Base-by-base conservation (phyloP, 352 stramenopile genomes). In the Albugo candida region DNA sequence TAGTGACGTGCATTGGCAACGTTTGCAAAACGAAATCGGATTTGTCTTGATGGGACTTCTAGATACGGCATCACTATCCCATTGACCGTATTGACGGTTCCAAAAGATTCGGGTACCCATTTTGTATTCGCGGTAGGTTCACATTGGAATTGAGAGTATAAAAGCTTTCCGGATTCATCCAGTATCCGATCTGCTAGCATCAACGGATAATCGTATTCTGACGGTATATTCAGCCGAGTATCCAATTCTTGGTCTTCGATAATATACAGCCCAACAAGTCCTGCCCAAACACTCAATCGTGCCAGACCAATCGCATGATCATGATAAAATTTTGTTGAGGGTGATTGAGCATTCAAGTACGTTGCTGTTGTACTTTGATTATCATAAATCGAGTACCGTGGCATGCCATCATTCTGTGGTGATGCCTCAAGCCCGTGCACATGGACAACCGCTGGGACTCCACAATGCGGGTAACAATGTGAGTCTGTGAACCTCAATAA, bases 341-440 rank as follows among this genome's bases (percentile, higher is more conserved):
- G 60, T 38, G 71, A 79, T 56, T 81, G 71, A 46, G 70, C 77
- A 69, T 83, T 83, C 20, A 70, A 49, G 55, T 83, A 81, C 1
- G 61, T 42, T 40, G 67, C 64, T 16, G 59, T 58, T 39, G 62
- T 61, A 18, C 53, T 73, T 52, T 81, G 71, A 62, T 83, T 83
- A 45, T 58, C 49, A 64, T 81, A 83, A 52, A 81, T 70, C 20
- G 71, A 70, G 44, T 60, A 55, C 35, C 52, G 49, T 18, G 71
- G 71, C 13, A 83, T 48, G 1, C 71, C 71, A 41, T 83, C 71
- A 52, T 73, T 78, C 48, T 65, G 62, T 40, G 71, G 57, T 2
- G 71, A 65, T 0, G 71, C 80, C 51, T 83, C 68, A 27, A 83
- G 63, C 6, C 71, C 71, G 36, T 83, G 71, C 0, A 81, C 62